Percentiles rank a stretch among this genome's conserved stretches.
Conservation (phyloP, 768 basidiomycete species). For the Mycena epipterygia region DNA sequence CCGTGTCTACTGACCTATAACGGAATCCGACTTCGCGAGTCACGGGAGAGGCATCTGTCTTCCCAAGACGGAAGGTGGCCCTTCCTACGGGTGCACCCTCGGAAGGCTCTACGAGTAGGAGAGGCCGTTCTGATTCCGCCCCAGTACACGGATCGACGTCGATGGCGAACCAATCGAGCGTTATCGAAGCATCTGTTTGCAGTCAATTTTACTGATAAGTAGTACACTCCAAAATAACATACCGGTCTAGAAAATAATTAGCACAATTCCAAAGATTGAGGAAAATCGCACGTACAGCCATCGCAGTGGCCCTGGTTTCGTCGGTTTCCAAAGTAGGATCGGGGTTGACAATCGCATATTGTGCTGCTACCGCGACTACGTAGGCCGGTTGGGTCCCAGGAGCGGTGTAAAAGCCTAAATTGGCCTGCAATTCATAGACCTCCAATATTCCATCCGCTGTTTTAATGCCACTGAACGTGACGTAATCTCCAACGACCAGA, state of each 20-base stretch:
- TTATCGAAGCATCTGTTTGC: conserved; percentile 1
- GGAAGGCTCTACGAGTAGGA: not conserved
- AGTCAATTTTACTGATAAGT: not conserved
- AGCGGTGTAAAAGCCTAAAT: conserved; percentile 36
- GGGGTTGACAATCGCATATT: not conserved
- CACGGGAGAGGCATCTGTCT: conserved; percentile 26
- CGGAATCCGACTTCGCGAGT: conserved; percentile 38
- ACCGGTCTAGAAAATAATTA: not conserved
- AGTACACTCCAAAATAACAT: not conserved
- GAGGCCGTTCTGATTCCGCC: conserved; percentile 21
- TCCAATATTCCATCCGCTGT: conserved; percentile 15
- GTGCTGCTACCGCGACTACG: conserved; percentile 25
- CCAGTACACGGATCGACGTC: conserved; percentile 41
- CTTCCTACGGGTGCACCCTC: not conserved
- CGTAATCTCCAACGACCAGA: conserved; percentile 23
- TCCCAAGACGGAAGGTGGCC: conserved; percentile 14
- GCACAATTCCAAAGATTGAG: not conserved
- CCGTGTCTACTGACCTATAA: not conserved
- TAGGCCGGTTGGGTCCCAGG: conserved; percentile 36
- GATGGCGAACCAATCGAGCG: conserved; percentile 37
- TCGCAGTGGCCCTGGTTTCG: too few relatives aligned
- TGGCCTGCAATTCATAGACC: conserved; percentile 35
- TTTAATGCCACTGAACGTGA: conserved; percentile 23
- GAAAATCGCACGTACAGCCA: not conserved
- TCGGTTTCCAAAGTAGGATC: not conserved